Base-by-base conservation (phyloP, 164 flowering plant species). In the Kalanchoe fedtschenkoi region DNA sequence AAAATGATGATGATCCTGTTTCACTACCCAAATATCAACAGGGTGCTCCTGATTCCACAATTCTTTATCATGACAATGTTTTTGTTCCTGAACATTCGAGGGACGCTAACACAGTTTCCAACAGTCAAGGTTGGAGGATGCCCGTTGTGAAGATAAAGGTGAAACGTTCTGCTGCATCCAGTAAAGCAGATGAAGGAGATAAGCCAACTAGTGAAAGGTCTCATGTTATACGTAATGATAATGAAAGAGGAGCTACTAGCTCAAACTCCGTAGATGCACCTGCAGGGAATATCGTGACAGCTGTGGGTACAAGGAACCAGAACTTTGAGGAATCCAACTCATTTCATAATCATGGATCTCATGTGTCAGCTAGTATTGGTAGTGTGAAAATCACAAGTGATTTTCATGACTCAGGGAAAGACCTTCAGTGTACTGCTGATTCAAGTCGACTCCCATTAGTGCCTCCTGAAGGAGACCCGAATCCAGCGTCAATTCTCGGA, bases 381-480 rank as follows among this genome's bases (percentile, higher is more conserved):
- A 86, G 96, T 71, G 89, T 78, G 28, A 92, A 83, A 73, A 73
- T 80, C 33, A 70, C 71, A 7, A 72, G 71, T 60, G 87, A 79
- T 46, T 81, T 74, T 24, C 87, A 86, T 29, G 90, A 83, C 15
- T 30, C 78, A 5, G 71, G 81, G 13, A 89, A 79, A 70, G 98
- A 93, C 60, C 78, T 93, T 55, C 96, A 87, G 70, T 93, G 97
- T 75, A 93, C 97, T 64, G 97, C 97, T 60, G 97, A 93, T 65
- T 93, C 99, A 0, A 80, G 85, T 66, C 79, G 70, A 68, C 73
- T 70, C 54, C 72, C 66, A 30, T 16, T 33, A 62, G 70, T 60
- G 2, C 72, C 66, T 21, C 74, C 37, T 43, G 65, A 71, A 24
- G 75, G 70, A 39, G 80, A 70, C 64, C 70, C 65, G 19, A 60